Evolutionary conservation across 2,329 filamentous ascomycete genomes (phyloP), one percentile per base, ranked within the genome.

Genomic region (Coniosporium tulheliwenetii): DNA sequence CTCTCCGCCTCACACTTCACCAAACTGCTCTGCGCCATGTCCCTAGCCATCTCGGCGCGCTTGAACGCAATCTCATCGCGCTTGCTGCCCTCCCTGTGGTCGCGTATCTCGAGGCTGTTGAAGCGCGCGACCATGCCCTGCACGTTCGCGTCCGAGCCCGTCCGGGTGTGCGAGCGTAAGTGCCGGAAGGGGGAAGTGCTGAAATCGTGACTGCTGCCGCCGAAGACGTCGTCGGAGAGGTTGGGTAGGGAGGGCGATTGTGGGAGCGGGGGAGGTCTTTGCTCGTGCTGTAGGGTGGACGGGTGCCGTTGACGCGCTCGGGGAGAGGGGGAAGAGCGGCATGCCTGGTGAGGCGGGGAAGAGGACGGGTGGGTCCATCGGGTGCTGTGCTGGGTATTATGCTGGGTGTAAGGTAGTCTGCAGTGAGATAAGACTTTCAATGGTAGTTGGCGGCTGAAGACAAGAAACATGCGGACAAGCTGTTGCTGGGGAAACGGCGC

Each of bases 41-140:
- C 19, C 26, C 60, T 46, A 14, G 57, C 61, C 42, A 61, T 57
- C 47, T 64, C 61, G 13, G 42, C 32, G 32, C 32, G 32, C 32
- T 13, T 33, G 13, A 10, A 33, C 32, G 32, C 32, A 13, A 33
- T 33, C 32, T 33, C 32, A 13, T 33, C 19, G 19, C 19, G 19
- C 19, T 26, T 26, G 19, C 19, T 26, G 19, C 19, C 57, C 14
- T 55, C 58, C 40, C 65, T 59, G 41, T 58, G 57, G 50, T 70
- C 66, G 52, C 64, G 63, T 43, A 70, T 62, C 43, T 78, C 71
- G 31, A 85, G 66, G 43, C 68, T 73, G 62, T 85, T 82, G 59
- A 85, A 84, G 58, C 82, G 80, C 52, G 74, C 77, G 46, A 83
- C 79, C 52, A 70, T 59, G 34, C 63, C 63, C 33, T 56, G 56